A percentile compares a stretch with the other conserved stretches of the same genome.
Evolutionary conservation across 441 rosid species (phyloP).

Genomic region (Adansonia rubrostipa): DNA sequence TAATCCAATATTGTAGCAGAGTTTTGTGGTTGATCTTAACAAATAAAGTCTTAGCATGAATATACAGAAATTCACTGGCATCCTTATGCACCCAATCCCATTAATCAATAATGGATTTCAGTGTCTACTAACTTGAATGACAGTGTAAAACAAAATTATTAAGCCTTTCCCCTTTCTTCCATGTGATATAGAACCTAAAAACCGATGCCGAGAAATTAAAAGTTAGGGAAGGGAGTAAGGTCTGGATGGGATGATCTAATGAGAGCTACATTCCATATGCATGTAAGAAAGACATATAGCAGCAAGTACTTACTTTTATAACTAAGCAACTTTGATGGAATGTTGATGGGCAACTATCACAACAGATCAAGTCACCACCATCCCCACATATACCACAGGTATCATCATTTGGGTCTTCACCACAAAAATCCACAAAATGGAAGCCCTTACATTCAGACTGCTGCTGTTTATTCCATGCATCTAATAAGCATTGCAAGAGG

Average conservation of each 20-base stretch:
- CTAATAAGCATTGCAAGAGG: constrained; percentile 71
- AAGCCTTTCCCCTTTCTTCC: neutral
- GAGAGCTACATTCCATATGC: constrained; percentile 2
- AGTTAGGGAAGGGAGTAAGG: neutral
- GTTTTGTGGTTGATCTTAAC: neutral
- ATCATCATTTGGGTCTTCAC: constrained; percentile 42
- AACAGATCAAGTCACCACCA: constrained; percentile 94
- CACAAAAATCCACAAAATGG: constrained; percentile 60
- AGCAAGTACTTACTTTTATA: constrained; percentile 59
- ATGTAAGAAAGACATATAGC: constrained; percentile 19
- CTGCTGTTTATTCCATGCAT: constrained; percentile 78
- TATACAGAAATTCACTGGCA: constrained; percentile 5
- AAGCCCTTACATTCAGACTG: constrained; percentile 55
- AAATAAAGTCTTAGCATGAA: neutral
- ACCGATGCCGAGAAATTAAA: neutral
- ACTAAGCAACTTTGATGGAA: constrained; percentile 91
- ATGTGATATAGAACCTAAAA: constrained; percentile 18
- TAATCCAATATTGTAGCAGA: constrained; percentile 3
- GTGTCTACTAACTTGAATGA: neutral
- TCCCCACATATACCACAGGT: constrained; percentile 98
- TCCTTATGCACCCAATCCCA: constrained; percentile 6
- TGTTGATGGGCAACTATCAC: constrained; percentile 97
- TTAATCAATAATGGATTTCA: neutral
- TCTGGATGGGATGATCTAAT: neutral
- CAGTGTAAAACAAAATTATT: constrained; percentile 2